Evolutionary conservation across 1,139 yeast genomes (phyloP).

Genomic region (Candida gigantensis): DNA sequence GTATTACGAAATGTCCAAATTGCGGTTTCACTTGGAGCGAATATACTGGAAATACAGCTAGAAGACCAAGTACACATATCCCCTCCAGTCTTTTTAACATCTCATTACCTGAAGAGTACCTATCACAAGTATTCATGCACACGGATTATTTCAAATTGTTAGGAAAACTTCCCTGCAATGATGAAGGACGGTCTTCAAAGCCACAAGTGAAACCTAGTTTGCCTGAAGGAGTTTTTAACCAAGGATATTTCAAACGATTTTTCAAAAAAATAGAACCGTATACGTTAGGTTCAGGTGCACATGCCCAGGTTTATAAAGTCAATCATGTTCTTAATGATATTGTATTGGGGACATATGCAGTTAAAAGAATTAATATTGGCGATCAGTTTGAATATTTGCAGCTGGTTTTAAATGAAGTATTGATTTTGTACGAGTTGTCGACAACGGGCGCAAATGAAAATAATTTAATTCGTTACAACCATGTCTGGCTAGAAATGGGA

Average conservation of each 20-base stretch:
- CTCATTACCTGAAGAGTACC: slow-evolving; percentile 9
- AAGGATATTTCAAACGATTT: slow-evolving; percentile 72
- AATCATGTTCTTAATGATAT: slow-evolving; percentile 74
- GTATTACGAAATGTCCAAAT: slow-evolving; percentile 35
- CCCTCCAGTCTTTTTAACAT: slow-evolving; percentile 5
- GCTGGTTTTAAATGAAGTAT: slow-evolving; percentile 75
- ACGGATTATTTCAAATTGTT: slow-evolving; percentile 43
- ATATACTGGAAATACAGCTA: slow-evolving; percentile 6
- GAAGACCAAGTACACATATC: slow-evolving; percentile 6
- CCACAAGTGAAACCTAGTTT: slow-evolving; percentile 15
- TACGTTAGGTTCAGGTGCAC: slow-evolving; percentile 74
- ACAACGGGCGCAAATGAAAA: slow-evolving; percentile 43
- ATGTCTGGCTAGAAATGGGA: slow-evolving; percentile 87
- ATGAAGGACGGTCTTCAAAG: slow-evolving; percentile 12
- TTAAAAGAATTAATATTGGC: slow-evolving; percentile 83
- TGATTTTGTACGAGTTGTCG: slow-evolving; percentile 54
- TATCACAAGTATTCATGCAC: slow-evolving; percentile 31
- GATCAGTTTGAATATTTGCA: slow-evolving; percentile 66
- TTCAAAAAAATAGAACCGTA: slow-evolving; percentile 49
- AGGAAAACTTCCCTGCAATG: slow-evolving; percentile 26
- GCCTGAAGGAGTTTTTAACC: slow-evolving; percentile 56
- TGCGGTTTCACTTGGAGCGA: slow-evolving; percentile 42
- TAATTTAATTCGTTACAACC: slow-evolving; percentile 80
- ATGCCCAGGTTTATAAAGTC: slow-evolving; percentile 82
- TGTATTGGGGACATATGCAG: slow-evolving; percentile 75